Conservation (phyloP, 352 stramenopile species). For the Phytophthora europaea region DNA sequence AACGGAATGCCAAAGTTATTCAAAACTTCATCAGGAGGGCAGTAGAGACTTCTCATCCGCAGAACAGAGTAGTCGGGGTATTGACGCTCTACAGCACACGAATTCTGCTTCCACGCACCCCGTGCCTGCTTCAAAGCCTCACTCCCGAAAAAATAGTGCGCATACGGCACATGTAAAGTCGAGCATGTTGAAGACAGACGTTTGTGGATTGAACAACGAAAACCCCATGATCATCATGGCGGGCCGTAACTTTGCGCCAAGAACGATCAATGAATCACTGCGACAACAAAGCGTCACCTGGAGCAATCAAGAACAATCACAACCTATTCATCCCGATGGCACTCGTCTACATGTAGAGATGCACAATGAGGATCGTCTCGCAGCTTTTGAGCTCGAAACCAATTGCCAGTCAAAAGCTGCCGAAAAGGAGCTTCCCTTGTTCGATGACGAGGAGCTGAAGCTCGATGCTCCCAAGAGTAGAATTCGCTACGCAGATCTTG, state of each 20-base stretch:
- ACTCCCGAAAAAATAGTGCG: neutral
- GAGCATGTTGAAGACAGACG: neutral
- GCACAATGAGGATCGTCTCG: neutral
- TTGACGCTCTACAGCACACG: neutral
- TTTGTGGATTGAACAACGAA: neutral
- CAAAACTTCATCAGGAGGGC: conserved; percentile 17
- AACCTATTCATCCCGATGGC: neutral
- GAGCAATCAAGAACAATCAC: neutral
- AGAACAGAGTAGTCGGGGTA: neutral
- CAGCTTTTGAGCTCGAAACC: neutral
- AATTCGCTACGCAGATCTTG: neutral
- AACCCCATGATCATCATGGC: neutral
- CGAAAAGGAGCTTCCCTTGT: conserved; percentile 31
- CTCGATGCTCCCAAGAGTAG: neutral
- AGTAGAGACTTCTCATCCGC: neutral
- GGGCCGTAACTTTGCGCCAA: neutral
- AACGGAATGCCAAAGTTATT: conserved; percentile 34
- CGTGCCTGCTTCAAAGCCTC: neutral
- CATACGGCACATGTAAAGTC: neutral
- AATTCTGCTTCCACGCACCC: no score
- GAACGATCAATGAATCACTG: neutral
- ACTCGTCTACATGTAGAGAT: neutral
- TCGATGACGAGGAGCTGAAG: conserved; percentile 14
- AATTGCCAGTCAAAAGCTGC: neutral
- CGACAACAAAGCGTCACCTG: neutral